A percentile compares a stretch with the other conserved stretches of the same genome.
Evolutionary conservation across 2,329 filamentous ascomycete species (phyloP).

Genomic region (Claviceps africana): DNA sequence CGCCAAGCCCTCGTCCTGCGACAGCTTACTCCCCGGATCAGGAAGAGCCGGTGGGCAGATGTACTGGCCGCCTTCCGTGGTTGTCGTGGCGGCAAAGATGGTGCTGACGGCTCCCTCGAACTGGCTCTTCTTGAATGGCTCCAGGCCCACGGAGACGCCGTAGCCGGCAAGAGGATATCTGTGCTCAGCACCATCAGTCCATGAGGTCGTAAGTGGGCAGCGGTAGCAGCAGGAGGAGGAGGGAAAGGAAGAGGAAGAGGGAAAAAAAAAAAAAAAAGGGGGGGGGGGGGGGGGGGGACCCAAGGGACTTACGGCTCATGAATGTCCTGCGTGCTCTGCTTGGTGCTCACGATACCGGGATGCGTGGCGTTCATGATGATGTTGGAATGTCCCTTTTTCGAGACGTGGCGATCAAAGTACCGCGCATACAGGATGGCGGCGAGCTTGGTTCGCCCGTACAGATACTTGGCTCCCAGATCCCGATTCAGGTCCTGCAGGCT

Average conservation of each 20-base stretch:
- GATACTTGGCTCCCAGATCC: neutral
- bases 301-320: neutral
- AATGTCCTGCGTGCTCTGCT: neutral
- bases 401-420: neutral
- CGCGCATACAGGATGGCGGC: neutral
- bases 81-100: neutral
- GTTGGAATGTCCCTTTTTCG: neutral
- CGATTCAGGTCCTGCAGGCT: neutral
- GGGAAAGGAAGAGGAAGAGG: neutral
- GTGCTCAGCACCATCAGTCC: neutral
- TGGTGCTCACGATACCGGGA: conserved; percentile 1
- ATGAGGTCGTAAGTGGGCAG: neutral
- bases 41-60: neutral
- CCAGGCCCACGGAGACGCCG: neutral
- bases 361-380: neutral
- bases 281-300: too few species aligned
- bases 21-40: neutral
- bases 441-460: neutral
- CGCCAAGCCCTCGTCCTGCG: neutral
- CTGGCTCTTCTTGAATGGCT: neutral
- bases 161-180: conserved; percentile 1
- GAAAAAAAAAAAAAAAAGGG: too few species aligned
- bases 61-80: neutral
- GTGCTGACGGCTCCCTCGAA: conserved; percentile 1
- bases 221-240: too few species aligned